phyloP scores from a whole-genome alignment of 495 filamentous ascomycete genomes.

The Chaetomium tenue region DNA sequence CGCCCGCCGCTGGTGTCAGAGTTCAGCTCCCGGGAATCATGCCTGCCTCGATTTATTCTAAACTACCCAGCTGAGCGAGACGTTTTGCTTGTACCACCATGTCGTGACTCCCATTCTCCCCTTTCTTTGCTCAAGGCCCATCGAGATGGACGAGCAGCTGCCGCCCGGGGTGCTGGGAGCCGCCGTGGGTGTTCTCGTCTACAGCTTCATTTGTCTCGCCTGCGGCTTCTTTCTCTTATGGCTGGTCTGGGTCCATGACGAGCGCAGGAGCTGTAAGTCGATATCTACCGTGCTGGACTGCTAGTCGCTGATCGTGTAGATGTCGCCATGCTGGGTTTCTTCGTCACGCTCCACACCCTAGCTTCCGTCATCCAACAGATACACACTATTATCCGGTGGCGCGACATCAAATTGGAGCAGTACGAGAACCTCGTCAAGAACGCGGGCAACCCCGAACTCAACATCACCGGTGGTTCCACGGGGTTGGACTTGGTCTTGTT shows the following conservation, averaged over 20 bases:
- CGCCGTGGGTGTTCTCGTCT: conserved; percentile 42
- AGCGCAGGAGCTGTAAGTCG: conserved; percentile 48
- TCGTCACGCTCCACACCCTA: conserved; percentile 40
- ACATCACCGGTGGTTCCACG: conserved; percentile 46
- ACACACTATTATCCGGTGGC: conserved; percentile 45
- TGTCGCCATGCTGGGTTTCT: conserved; percentile 44
- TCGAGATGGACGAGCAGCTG: conserved; percentile 42
- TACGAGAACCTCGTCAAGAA: conserved; percentile 38
- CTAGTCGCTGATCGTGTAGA: conserved; percentile 33
- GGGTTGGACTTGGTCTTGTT: conserved; percentile 47
- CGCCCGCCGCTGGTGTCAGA: not conserved
- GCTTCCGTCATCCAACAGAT: conserved; percentile 49
- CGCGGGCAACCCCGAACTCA: conserved; percentile 43
- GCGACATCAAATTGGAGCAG: conserved; percentile 44
- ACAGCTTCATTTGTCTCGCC: conserved; percentile 43
- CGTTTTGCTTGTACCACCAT: not conserved
- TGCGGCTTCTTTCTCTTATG: conserved; percentile 39
- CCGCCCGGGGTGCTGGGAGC: conserved; percentile 40
- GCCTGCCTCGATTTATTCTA: not conserved
- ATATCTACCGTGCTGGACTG: not conserved
- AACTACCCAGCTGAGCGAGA: not conserved
- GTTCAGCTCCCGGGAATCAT: not conserved
- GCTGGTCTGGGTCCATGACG: conserved; percentile 46
- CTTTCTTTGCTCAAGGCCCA: not conserved
- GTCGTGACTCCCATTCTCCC: not conserved